Percentiles rank a stretch among this genome's conserved stretches.
Evolutionary conservation across 2,329 filamentous ascomycete genomes (phyloP).

Genomic region (Elsinoe australis): DNA sequence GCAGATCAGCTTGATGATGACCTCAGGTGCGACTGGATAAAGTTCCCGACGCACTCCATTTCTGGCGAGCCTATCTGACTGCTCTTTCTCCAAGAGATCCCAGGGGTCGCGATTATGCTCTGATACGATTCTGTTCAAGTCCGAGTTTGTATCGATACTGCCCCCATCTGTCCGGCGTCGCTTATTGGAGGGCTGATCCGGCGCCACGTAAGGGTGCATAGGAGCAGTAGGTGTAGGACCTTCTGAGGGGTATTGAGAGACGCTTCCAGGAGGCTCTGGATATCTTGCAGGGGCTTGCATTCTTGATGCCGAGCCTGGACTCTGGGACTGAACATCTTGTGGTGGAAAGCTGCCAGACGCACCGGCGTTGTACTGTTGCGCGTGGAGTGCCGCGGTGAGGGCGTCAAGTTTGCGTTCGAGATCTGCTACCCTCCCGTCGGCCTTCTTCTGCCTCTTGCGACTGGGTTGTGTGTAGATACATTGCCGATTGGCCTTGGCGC

Average conservation of each 20-base stretch:
- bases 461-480: slow-evolving; percentile 70
- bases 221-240: neutral
- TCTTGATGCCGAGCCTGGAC: neutral
- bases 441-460: slow-evolving; percentile 83
- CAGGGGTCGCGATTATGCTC: slow-evolving; percentile 4
- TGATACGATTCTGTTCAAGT: neutral
- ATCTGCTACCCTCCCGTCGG: slow-evolving; percentile 80
- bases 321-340: neutral
- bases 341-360: neutral
- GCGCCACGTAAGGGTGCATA: neutral
- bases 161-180: neutral
- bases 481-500: slow-evolving; percentile 67
- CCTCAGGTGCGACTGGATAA: slow-evolving; percentile 24
- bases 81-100: slow-evolving; percentile 9
- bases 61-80: neutral
- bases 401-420: slow-evolving; percentile 90
- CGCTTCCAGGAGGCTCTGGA: neutral
- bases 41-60: slow-evolving; percentile 17
- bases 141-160: neutral
- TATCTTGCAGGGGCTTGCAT: neutral
- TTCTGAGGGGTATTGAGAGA: neutral
- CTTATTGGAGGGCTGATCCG: neutral
- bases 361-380: slow-evolving; percentile 33
- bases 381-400: slow-evolving; percentile 69
- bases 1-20: slow-evolving; percentile 13